Percentiles rank a stretch among this genome's conserved stretches.
phyloP scores from a whole-genome alignment of 768 basidiomycete species.

The Xerocomellus chrysenteron region DNA sequence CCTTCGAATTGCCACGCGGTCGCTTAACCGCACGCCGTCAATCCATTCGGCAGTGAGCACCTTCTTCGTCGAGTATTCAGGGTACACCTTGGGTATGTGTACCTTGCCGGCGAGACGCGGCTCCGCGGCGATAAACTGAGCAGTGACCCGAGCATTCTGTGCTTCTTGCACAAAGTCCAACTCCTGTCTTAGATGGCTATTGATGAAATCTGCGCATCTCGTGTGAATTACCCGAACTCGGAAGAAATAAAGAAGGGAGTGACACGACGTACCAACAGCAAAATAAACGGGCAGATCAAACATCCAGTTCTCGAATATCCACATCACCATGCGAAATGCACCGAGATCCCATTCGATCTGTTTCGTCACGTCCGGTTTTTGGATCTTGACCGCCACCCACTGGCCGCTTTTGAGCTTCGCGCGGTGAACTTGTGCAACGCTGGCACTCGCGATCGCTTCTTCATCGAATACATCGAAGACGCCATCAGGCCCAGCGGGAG shows the following conservation, averaged over 20 bases:
- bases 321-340: constrained; percentile 70
- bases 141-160: constrained; percentile 69
- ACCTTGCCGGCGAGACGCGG: constrained; percentile 68
- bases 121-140: constrained; percentile 65
- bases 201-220: constrained; percentile 61
- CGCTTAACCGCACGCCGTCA: constrained; percentile 70
- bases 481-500: constrained; percentile 64
- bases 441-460: constrained; percentile 79
- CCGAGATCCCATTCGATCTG: constrained; percentile 87
- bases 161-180: constrained; percentile 83
- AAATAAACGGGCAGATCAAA: constrained; percentile 89
- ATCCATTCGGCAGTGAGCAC: constrained; percentile 89
- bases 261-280: constrained; percentile 55
- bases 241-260: not conserved
- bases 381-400: constrained; percentile 92
- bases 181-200: constrained; percentile 78
- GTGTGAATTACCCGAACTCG: not conserved
- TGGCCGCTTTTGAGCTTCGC: constrained; percentile 55
- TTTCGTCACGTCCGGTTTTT: constrained; percentile 84
- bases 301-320: constrained; percentile 73
- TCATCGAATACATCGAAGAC: constrained; percentile 80
- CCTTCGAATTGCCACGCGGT: constrained; percentile 52
- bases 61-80: constrained; percentile 68
- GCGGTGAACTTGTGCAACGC: constrained; percentile 89
- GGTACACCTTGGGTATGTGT: constrained; percentile 75